Evolutionary conservation across 2,329 filamentous ascomycete genomes (phyloP).

Genomic region (Delphinella strobiligena): DNA sequence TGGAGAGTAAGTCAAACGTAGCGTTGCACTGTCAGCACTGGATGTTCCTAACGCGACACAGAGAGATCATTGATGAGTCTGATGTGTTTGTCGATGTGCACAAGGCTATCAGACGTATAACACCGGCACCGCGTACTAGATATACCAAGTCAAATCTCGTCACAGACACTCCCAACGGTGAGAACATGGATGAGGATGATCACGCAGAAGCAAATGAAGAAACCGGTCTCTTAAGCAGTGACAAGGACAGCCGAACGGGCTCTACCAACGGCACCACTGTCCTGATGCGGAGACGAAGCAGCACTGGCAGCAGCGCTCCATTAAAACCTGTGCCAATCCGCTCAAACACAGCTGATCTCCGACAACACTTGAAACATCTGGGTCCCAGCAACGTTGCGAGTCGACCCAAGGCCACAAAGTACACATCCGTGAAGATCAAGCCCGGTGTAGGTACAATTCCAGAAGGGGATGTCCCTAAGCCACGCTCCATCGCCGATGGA

Average conservation of each 20-base stretch:
- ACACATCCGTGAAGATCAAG: conserved; percentile 54
- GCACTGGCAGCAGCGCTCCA: conserved; percentile 20
- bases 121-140: conserved; percentile 63
- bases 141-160: conserved; percentile 15
- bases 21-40: too few relatives aligned
- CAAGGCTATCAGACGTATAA: conserved; percentile 85
- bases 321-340: conserved; percentile 29
- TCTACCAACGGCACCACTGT: conserved; percentile 24
- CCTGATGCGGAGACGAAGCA: conserved; percentile 33
- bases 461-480: conserved; percentile 17
- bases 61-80: conserved; percentile 97
- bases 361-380: conserved; percentile 49
- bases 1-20: conserved; percentile 60
- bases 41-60: conserved; percentile 25
- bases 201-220: conserved; percentile 13
- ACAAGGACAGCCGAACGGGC: conserved; percentile 1
- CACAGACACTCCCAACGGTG: conserved; percentile 12
- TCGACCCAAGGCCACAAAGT: conserved; percentile 48
- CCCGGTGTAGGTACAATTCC: conserved; percentile 36
- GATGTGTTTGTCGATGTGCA: conserved; percentile 98
- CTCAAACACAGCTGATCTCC: conserved; percentile 42
- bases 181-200: conserved; percentile 10
- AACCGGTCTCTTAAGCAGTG: conserved; percentile 3
- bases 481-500: conserved; percentile 1
- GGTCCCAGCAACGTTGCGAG: conserved; percentile 53